These are phyloP conservation scores for Haplosporangium sp. DNA, from an alignment of 371 early-diverging fungal species.

Conservation along the genomic window DNA sequence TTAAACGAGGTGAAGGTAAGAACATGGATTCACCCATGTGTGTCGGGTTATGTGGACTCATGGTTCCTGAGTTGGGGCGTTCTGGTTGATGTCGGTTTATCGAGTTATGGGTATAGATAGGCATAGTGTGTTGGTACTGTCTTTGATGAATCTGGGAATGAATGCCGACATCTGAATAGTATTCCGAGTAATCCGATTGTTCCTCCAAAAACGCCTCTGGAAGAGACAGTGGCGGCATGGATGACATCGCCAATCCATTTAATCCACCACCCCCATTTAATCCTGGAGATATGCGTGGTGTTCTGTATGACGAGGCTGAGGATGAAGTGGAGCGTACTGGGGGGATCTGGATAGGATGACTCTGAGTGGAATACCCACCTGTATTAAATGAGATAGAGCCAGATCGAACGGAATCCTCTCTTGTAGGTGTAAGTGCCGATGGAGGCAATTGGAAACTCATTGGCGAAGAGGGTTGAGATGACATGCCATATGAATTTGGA, in stretches of 20 bases:
- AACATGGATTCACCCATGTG: constrained; percentile 8
- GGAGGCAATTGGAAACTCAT: constrained; percentile 40
- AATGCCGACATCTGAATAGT: constrained; percentile 44
- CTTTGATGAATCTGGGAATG: constrained; percentile 8
- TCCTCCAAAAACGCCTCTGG: constrained; percentile 45
- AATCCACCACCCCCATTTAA: constrained; percentile 9
- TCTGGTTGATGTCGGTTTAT: constrained; percentile 15
- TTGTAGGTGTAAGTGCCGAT: constrained; percentile 33
- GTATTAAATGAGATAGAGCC: constrained; percentile 21
- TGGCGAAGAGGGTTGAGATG: constrained; percentile 42
- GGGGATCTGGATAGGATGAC: constrained; percentile 27
- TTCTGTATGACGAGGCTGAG: constrained; percentile 21
- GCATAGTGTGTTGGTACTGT: constrained; percentile 3
- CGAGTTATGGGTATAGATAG: constrained; percentile 17
- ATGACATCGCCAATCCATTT: constrained; percentile 9
- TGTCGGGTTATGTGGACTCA: constrained; percentile 1
- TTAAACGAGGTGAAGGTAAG: constrained; percentile 40
- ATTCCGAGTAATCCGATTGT: constrained; percentile 39
- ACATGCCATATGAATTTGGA: constrained; percentile 19
- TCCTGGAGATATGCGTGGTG: constrained; percentile 39
- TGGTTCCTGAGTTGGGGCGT: neutral
- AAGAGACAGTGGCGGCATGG: constrained; percentile 37
- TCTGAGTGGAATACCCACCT: constrained; percentile 3
- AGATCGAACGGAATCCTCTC: constrained; percentile 31
- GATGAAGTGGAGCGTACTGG: constrained; percentile 6